Evolutionary conservation across 352 stramenopile species (phyloP), one percentile per base, ranked within the genome.

Genomic region (Phytophthora lateralis): DNA sequence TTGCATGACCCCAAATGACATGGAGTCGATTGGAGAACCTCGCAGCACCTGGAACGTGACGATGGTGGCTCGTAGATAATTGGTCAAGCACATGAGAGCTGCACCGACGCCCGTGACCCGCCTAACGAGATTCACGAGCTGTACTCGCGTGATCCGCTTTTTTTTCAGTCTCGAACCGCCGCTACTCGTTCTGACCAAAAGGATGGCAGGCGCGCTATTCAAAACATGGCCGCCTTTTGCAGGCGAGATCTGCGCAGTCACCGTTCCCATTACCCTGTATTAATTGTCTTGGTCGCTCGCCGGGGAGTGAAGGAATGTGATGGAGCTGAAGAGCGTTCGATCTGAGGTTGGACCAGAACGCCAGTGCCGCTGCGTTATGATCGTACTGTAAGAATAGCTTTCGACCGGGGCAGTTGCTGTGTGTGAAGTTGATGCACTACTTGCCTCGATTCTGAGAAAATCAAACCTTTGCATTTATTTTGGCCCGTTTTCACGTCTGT

Each of bases 51-150:
- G 38, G 18, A 75, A 64, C 3, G 67, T 75, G 29, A 61, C 63
- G 30, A 70, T 59, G 5, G 65, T 71, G 9, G 63, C 62, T 17
- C 61, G 29, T 7, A 73, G 20, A 18, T 68, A 70, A 12, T 72
- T 72, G 42, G 51, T 56, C 49, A 73, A 56, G 43, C 62, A 73
- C 60, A 76, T 62, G 24, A 75, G 45, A 15, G 67, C 63, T 20
- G 67, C 58, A 4, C 51, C 63, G n/a, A 75, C 52, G 12, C 58
- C 58, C 32, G 39, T 51, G 15, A 68, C 20, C 14, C 63, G 51
- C 17, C 63, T 38, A n/a, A 72, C 32, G 14, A 72, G 63, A 48
- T 72, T 72, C 8, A 72, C 6, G 6, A 72, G 41, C 27, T 72
- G 63, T 4, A 27, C 7, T 6, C 30, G 12, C 4, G 63, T 72